Conservation (phyloP, 129 eudicot genomes). For the Saposhnikovia divaricata region DNA sequence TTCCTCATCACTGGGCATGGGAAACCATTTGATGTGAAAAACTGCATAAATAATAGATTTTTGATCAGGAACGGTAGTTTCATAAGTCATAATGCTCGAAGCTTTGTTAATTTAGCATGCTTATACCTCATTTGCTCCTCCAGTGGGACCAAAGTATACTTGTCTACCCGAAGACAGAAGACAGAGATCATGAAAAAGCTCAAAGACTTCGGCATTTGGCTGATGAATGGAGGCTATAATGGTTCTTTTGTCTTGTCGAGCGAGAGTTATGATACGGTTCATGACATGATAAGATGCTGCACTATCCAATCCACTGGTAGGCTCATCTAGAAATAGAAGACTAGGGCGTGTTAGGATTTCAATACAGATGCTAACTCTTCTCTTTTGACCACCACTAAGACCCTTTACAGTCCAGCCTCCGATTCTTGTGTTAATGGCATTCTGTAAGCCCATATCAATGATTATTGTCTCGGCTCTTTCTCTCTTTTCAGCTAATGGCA, state of each 20-base stretch:
- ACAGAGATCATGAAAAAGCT: conserved; percentile 72
- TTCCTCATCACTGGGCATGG: conserved; percentile 65
- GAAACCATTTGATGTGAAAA: conserved; percentile 55
- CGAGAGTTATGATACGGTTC: conserved; percentile 55
- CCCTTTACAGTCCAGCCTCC: conserved; percentile 89
- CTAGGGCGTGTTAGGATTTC: conserved; percentile 66
- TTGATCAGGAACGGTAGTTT: neutral
- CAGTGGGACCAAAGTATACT: conserved; percentile 55
- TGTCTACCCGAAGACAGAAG: conserved; percentile 61
- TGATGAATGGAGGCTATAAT: conserved; percentile 74
- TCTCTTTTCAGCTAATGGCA: conserved; percentile 54
- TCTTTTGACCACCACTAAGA: conserved; percentile 82
- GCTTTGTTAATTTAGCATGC: neutral
- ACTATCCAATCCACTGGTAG: conserved; percentile 85
- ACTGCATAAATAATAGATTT: conserved; percentile 25
- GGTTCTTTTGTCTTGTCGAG: conserved; percentile 43
- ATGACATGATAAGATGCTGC: conserved; percentile 83
- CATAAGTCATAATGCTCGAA: neutral
- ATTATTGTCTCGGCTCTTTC: conserved; percentile 64
- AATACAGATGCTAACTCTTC: conserved; percentile 83
- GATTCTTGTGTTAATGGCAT: conserved; percentile 68
- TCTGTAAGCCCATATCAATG: conserved; percentile 77
- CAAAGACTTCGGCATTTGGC: conserved; percentile 70
- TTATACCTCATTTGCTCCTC: conserved; percentile 43
- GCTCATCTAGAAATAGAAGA: conserved; percentile 81